Conservation (phyloP, 148 eudicot genomes). For the Agrostemma githago region DNA sequence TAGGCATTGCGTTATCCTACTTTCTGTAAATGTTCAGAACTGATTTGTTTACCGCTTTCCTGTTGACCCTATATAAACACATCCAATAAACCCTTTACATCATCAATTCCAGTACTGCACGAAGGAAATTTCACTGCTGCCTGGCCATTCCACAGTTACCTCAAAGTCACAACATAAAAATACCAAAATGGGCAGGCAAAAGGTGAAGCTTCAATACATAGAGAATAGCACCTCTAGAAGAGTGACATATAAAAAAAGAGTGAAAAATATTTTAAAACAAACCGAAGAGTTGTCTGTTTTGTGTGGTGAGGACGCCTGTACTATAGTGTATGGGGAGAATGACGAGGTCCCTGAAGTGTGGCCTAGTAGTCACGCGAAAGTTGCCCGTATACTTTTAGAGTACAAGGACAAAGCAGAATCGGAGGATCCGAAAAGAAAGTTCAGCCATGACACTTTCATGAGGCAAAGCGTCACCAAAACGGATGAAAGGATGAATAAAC, state of each 20-base stretch:
- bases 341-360: not conserved
- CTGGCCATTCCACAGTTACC: not conserved
- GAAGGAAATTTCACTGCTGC: not conserved
- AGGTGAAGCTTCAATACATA: slow-evolving; percentile 21
- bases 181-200: slow-evolving; percentile 19
- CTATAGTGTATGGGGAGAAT: slow-evolving; percentile 2
- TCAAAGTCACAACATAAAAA: not conserved
- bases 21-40: not conserved
- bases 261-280: slow-evolving; percentile 12
- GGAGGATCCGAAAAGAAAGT: not conserved
- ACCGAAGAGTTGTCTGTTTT: not conserved
- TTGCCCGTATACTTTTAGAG: not conserved
- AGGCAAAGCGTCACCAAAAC: not conserved
- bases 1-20: not conserved
- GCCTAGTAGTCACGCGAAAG: not conserved
- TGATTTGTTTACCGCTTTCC: not conserved
- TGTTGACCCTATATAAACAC: not conserved
- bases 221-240: slow-evolving; percentile 13
- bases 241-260: slow-evolving; percentile 18
- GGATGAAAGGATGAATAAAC: not conserved
- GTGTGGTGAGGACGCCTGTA: slow-evolving; percentile 4
- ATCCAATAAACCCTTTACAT: not conserved
- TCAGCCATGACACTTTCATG: not conserved
- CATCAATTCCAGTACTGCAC: not conserved
- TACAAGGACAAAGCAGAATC: not conserved